These are phyloP conservation scores for Trapa bicornis DNA, from an alignment of 345 rosid species.

Conservation along the genomic window DNA sequence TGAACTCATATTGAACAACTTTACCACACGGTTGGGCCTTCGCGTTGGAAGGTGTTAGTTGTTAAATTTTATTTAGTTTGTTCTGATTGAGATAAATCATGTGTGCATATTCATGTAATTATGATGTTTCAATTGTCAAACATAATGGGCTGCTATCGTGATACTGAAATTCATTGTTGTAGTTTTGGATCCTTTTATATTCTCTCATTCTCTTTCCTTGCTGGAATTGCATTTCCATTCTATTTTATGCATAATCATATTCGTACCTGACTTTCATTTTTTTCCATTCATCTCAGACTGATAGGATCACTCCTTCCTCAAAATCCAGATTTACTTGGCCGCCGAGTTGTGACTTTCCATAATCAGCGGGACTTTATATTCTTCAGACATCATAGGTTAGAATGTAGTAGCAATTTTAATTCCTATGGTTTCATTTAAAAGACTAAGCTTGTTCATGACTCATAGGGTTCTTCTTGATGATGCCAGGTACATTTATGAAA, in stretches of 20 bases:
- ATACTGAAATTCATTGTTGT: neutral
- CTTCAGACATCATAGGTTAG: constrained; percentile 87
- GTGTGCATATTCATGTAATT: neutral
- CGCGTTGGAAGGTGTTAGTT: constrained; percentile 67
- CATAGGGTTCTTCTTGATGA: neutral
- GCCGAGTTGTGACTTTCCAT: constrained; percentile 89
- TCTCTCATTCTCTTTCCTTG: neutral
- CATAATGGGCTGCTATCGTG: neutral
- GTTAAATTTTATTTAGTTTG: neutral
- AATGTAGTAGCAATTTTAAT: neutral
- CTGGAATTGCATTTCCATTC: neutral
- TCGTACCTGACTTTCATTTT: neutral
- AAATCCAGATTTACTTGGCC: constrained; percentile 69
- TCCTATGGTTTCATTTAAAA: neutral
- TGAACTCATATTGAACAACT: constrained; percentile 74
- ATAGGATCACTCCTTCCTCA: constrained; percentile 81
- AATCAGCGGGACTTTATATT: constrained; percentile 93
- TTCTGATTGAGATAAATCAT: neutral
- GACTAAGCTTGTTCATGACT: neutral
- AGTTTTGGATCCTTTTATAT: neutral
- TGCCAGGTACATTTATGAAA: constrained; percentile 66
- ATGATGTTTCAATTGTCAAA: neutral
- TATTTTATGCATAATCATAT: neutral
- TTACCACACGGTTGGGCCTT: constrained; percentile 83
- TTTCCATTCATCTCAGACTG: constrained; percentile 27